These are phyloP conservation scores for Haplosporangium gracile DNA, from an alignment of 192 early-diverging fungal genomes.

Conservation along the genomic window DNA sequence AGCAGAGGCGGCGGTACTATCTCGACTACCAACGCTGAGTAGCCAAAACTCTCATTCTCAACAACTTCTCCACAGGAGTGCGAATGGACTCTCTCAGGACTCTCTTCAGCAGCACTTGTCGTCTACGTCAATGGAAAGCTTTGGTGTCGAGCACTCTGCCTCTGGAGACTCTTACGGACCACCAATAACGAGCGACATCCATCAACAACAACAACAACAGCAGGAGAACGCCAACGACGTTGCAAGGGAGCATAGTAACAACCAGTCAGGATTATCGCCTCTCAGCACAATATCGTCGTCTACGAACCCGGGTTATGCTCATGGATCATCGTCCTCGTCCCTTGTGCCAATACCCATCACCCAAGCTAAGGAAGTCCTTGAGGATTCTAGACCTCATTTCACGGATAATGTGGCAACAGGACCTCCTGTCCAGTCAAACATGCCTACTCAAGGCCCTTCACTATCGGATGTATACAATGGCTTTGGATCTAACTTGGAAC, in stretches of 20 bases:
- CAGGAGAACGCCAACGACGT: not conserved
- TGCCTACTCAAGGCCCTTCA: not conserved
- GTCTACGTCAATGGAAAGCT: slow-evolving; percentile 34
- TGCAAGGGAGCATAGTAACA: not conserved
- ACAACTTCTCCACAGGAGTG: slow-evolving; percentile 3
- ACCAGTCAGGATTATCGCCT: slow-evolving; percentile 10
- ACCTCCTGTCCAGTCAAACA: not conserved
- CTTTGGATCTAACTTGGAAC: not conserved
- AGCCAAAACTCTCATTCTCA: slow-evolving; percentile 19
- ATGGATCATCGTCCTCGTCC: slow-evolving; percentile 19
- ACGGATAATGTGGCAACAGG: not conserved
- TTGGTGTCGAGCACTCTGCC: not conserved
- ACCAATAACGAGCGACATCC: not conserved
- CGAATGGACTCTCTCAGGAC: not conserved
- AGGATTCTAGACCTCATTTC: slow-evolving; percentile 17
- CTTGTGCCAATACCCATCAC: not conserved
- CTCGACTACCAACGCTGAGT: not conserved
- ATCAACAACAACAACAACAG: not conserved
- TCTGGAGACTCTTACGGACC: slow-evolving; percentile 3
- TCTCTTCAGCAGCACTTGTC: not conserved
- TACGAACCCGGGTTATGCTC: not conserved
- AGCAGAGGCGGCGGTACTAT: slow-evolving; percentile 7
- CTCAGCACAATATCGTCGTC: slow-evolving; percentile 33
- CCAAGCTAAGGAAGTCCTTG: slow-evolving; percentile 5
- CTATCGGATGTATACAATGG: not conserved